These are phyloP conservation scores for Wickerhamomyces xylosicus DNA, from an alignment of 805 yeast species.

Conservation along the genomic window DNA sequence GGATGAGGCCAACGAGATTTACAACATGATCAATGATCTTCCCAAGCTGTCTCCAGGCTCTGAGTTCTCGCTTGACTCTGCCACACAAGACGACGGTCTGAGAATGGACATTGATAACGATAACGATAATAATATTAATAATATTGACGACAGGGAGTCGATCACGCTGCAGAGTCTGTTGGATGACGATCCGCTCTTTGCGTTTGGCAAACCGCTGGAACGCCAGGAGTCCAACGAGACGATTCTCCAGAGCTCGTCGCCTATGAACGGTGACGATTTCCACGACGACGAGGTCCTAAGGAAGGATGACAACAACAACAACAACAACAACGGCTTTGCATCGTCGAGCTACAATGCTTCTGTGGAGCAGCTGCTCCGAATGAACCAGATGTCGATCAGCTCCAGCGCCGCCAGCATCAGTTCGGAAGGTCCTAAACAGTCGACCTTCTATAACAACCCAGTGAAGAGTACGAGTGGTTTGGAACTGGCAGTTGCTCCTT, in stretches of 20 bases:
- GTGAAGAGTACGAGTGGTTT: not conserved
- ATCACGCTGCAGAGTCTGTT: conserved; percentile 16
- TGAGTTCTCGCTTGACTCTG: no score
- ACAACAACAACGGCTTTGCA: conserved; percentile 9
- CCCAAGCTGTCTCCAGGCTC: no score
- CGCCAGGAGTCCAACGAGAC: conserved; percentile 21
- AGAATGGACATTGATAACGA: no score
- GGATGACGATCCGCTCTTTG: conserved; percentile 19
- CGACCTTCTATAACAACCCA: not conserved
- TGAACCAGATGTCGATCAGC: conserved; percentile 2
- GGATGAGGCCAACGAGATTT: no score
- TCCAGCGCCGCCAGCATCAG: conserved; percentile 9
- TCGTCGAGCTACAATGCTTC: conserved; percentile 4
- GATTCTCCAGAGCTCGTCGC: conserved; percentile 14
- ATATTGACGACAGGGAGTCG: conserved; percentile 1
- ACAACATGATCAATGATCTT: no score
- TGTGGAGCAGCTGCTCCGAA: not conserved
- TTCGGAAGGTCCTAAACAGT: not conserved
- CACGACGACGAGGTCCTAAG: conserved; percentile 1
- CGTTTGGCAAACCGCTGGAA: conserved; percentile 17
- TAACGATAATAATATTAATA: not conserved
- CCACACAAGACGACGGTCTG: no score
- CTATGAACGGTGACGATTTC: conserved; percentile 2
- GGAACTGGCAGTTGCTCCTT: not conserved
- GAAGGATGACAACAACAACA: conserved; percentile 5